Conservation (phyloP, 495 filamentous ascomycete species). For the Choiromyces venosus region DNA sequence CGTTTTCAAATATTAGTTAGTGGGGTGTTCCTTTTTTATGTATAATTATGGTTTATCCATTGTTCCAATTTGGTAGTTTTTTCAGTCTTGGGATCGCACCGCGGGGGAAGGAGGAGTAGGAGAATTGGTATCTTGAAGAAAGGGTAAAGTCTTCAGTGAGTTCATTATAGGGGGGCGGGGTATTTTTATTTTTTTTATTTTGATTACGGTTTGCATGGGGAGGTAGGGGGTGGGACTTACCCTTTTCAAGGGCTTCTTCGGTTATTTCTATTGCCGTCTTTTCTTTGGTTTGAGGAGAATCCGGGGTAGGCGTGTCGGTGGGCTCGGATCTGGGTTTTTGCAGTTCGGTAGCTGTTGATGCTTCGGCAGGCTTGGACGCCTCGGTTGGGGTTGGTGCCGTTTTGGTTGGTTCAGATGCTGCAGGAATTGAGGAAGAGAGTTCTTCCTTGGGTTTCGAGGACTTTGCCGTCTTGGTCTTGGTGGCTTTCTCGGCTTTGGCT, state of each 20-base stretch:
- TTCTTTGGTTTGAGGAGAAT: not conserved
- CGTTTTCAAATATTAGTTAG: slow-evolving; percentile 2
- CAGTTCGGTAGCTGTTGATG: not conserved
- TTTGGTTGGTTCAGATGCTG: not conserved
- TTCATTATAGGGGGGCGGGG: not conserved
- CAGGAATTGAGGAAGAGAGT: not conserved
- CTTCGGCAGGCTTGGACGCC: not conserved
- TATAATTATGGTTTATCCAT: not conserved
- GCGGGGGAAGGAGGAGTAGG: not conserved
- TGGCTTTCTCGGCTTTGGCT: not conserved
- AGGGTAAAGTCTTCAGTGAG: slow-evolving; percentile 3
- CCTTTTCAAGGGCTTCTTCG: not conserved
- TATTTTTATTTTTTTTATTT: too few species aligned
- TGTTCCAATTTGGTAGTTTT: not conserved
- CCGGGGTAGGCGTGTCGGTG: not conserved
- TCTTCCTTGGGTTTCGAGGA: not conserved
- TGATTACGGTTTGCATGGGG: not conserved
- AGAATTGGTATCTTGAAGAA: slow-evolving; percentile 2
- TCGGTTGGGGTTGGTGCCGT: not conserved
- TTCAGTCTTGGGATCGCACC: slow-evolving; percentile 1
- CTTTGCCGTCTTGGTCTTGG: not conserved
- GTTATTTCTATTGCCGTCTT: not conserved
- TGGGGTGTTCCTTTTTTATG: not conserved
- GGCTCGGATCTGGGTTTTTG: not conserved
- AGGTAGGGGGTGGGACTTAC: not conserved